These are phyloP conservation scores for Trichoderma brevicompactum DNA, from an alignment of 2,329 filamentous ascomycete species.

Conservation along the genomic window DNA sequence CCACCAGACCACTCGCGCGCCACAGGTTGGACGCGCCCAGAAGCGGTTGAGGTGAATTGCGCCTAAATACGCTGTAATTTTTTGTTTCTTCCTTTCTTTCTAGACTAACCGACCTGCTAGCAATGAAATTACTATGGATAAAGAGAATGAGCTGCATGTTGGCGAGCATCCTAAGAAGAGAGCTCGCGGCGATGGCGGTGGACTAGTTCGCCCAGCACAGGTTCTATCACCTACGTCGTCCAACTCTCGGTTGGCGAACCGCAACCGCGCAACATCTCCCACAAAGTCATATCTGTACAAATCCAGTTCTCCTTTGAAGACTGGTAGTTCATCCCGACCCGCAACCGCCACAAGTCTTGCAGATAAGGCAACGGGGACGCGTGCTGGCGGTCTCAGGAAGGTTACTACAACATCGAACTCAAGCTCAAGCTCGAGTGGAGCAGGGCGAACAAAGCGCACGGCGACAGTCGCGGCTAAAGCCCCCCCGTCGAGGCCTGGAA, in stretches of 20 bases:
- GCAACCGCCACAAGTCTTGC: conserved; percentile 53
- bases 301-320: conserved; percentile 66
- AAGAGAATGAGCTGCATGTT: conserved; percentile 71
- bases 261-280: conserved; percentile 55
- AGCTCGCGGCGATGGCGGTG: conserved; percentile 50
- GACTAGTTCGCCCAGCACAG: conserved; percentile 52
- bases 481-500: conserved; percentile 44
- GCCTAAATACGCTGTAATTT: conserved; percentile 26
- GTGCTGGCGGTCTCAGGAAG: conserved; percentile 54
- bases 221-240: conserved; percentile 82
- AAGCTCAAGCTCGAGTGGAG: conserved; percentile 47
- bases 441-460: conserved; percentile 42
- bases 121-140: conserved; percentile 69
- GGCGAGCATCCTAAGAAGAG: conserved; percentile 73
- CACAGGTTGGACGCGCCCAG: conserved; percentile 39
- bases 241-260: conserved; percentile 69
- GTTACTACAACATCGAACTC: conserved; percentile 50
- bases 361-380: conserved; percentile 62
- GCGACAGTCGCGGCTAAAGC: conserved; percentile 45
- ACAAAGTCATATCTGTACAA: conserved; percentile 62
- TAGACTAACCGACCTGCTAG: conserved; percentile 48
- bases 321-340: conserved; percentile 46
- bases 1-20: conserved; percentile 34
- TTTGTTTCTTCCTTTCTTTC: conserved; percentile 12
- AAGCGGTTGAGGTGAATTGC: conserved; percentile 58